Conservation (phyloP, 2,329 filamentous ascomycete species). For the Alternaria postmessia region DNA sequence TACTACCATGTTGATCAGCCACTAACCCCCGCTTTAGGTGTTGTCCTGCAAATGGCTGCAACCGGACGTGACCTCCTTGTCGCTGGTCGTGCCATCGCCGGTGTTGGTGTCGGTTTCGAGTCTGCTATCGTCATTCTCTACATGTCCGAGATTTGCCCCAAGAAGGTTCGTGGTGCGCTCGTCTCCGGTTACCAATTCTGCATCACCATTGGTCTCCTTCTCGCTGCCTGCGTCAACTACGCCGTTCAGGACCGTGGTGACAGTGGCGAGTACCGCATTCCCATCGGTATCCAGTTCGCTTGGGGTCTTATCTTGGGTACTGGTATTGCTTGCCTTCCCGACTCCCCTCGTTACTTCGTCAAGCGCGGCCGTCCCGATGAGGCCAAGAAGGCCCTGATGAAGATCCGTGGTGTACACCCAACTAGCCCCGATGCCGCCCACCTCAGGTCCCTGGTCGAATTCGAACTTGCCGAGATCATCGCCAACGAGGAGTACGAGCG, state of each 20-base stretch:
- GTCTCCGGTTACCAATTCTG: conserved; percentile 83
- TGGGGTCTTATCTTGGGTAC: conserved; percentile 79
- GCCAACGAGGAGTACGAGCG: conserved; percentile 88
- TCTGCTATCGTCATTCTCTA: conserved; percentile 64
- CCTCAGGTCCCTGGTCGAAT: conserved; percentile 60
- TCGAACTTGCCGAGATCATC: conserved; percentile 83
- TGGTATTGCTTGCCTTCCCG: conserved; percentile 79
- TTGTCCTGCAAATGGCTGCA: conserved; percentile 38
- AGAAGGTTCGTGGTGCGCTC: conserved; percentile 78
- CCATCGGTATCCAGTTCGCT: conserved; percentile 79
- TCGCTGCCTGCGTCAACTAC: conserved; percentile 79
- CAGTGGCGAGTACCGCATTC: conserved; percentile 75
- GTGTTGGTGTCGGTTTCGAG: conserved; percentile 36
- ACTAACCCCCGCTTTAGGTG: conserved; percentile 45
- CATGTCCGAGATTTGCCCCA: conserved; percentile 82
- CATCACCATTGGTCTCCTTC: conserved; percentile 79
- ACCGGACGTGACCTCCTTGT: conserved; percentile 1
- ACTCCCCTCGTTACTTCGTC: conserved; percentile 86
- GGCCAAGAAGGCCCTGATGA: conserved; percentile 52
- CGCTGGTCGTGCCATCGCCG: background rate
- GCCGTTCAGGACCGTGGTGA: conserved; percentile 68
- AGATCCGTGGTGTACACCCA: conserved; percentile 4
- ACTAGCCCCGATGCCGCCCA: background rate
- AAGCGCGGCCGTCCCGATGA: conserved; percentile 79
- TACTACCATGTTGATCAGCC: conserved; percentile 32